Percentiles rank a stretch among this genome's conserved stretches.
These are phyloP conservation scores for Paracoccidioides brasiliensis DNA, from an alignment of 2,329 filamentous ascomycete genomes.

Conservation along the genomic window DNA sequence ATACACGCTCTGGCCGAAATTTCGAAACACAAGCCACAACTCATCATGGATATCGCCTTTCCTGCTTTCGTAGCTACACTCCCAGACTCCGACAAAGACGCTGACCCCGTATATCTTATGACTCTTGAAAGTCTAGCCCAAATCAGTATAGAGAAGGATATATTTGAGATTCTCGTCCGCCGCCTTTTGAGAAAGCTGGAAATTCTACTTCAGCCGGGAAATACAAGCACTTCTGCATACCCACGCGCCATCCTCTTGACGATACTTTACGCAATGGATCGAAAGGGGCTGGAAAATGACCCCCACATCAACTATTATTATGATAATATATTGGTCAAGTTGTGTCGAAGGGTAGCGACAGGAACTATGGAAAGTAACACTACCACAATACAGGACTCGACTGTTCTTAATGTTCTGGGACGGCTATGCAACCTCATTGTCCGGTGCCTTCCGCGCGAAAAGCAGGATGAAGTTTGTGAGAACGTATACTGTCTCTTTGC, in stretches of 20 bases:
- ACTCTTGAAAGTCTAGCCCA: slow-evolving; percentile 51
- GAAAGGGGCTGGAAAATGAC: slow-evolving; percentile 33
- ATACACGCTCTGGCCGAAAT: slow-evolving; percentile 47
- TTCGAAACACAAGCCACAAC: slow-evolving; percentile 47
- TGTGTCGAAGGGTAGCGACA: slow-evolving; percentile 29
- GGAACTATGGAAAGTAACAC: slow-evolving; percentile 22
- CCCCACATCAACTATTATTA: slow-evolving; percentile 35
- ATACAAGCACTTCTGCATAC: slow-evolving; percentile 37
- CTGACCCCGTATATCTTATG: slow-evolving; percentile 36
- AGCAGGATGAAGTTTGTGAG: slow-evolving; percentile 39
- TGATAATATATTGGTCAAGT: slow-evolving; percentile 37
- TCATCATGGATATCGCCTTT: slow-evolving; percentile 52
- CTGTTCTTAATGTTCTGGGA: slow-evolving; percentile 46
- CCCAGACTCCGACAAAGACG: slow-evolving; percentile 43
- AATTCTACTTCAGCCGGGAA: slow-evolving; percentile 39
- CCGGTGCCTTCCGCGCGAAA: slow-evolving; percentile 38
- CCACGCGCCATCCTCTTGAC: slow-evolving; percentile 48
- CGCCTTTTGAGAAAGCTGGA: slow-evolving; percentile 51
- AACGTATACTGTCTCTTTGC: slow-evolving; percentile 44
- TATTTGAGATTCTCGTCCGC: slow-evolving; percentile 51
- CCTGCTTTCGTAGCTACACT: slow-evolving; percentile 53
- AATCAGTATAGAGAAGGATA: slow-evolving; percentile 47
- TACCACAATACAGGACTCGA: slow-evolving; percentile 36
- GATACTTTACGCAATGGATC: slow-evolving; percentile 47
- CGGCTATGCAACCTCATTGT: slow-evolving; percentile 48